Conservation (phyloP, 306 rosid genomes). For the Trifolium fragiferum region DNA sequence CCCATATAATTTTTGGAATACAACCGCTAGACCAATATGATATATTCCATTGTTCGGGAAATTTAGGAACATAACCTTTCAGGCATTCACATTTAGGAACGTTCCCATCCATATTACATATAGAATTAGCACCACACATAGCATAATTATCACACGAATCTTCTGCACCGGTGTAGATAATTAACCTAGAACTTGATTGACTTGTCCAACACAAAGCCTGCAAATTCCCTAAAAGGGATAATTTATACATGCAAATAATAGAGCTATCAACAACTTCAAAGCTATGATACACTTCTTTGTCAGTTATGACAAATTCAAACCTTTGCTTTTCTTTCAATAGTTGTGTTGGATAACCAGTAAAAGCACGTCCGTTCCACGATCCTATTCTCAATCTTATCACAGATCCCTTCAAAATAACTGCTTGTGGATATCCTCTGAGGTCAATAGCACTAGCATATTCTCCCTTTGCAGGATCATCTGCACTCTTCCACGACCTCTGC, state of each 20-base stretch:
- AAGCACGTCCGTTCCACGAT: too few relatives aligned
- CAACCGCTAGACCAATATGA: too few relatives aligned
- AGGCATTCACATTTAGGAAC: neutral
- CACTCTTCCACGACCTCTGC: too few relatives aligned
- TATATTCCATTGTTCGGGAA: too few relatives aligned
- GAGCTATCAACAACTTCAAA: slow-evolving; percentile 11
- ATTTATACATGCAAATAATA: neutral
- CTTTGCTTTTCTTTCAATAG: neutral
- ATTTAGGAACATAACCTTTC: neutral
- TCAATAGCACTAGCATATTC: too few relatives aligned
- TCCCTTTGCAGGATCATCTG: too few relatives aligned
- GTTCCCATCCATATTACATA: slow-evolving; percentile 29
- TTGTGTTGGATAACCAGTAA: too few relatives aligned
- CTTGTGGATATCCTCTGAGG: too few relatives aligned
- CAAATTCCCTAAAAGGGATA: slow-evolving; percentile 13
- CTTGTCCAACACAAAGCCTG: neutral
- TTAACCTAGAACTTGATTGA: neutral
- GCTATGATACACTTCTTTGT: slow-evolving; percentile 29
- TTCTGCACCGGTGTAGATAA: neutral
- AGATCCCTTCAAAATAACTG: too few relatives aligned
- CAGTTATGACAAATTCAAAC: slow-evolving; percentile 27
- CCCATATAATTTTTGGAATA: too few relatives aligned
- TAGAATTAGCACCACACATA: slow-evolving; percentile 26
- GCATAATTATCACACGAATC: slow-evolving; percentile 29
- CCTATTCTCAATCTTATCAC: too few relatives aligned